Percentiles rank a stretch among this genome's conserved stretches.
These are phyloP conservation scores for Laguncularia racemosa DNA, from an alignment of 345 rosid genomes.

Conservation along the genomic window DNA sequence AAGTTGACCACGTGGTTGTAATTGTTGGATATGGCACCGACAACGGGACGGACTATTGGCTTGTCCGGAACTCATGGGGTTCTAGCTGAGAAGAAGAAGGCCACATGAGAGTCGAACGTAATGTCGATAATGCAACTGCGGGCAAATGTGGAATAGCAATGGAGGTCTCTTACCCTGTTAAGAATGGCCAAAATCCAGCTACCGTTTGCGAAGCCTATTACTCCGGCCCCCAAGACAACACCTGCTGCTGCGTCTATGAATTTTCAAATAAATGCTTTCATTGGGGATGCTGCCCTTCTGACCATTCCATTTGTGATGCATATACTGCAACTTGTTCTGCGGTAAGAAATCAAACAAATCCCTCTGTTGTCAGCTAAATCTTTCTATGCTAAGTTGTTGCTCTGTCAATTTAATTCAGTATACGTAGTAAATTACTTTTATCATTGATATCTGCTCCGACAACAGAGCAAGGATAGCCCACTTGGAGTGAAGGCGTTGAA, in stretches of 20 bases:
- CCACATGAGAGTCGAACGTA: conserved; percentile 64
- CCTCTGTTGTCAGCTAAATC: background rate
- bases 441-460: background rate
- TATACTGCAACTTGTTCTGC: conserved; percentile 52
- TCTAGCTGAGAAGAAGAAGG: conserved; percentile 78
- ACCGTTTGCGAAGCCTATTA: conserved; percentile 54
- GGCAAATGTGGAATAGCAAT: conserved; percentile 91
- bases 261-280: conserved; percentile 50
- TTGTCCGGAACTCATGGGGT: conserved; percentile 88
- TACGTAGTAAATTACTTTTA: background rate
- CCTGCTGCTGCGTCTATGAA: conserved; percentile 78
- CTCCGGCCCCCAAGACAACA: conserved; percentile 54
- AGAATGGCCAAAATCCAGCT: conserved; percentile 74
- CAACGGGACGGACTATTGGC: conserved; percentile 65
- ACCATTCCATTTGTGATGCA: conserved; percentile 66
- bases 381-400: background rate
- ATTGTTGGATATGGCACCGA: conserved; percentile 90
- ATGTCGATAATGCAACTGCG: conserved; percentile 17
- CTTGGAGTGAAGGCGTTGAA: conserved; percentile 56
- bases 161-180: conserved; percentile 79
- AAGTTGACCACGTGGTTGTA: conserved; percentile 79
- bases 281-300: conserved; percentile 96
- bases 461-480: conserved; percentile 85
- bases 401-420: background rate
- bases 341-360: conserved; percentile 23